Percentiles rank a stretch among this genome's conserved stretches.
Conservation (phyloP, 306 rosid species). For the Quercus berberidifolia region DNA sequence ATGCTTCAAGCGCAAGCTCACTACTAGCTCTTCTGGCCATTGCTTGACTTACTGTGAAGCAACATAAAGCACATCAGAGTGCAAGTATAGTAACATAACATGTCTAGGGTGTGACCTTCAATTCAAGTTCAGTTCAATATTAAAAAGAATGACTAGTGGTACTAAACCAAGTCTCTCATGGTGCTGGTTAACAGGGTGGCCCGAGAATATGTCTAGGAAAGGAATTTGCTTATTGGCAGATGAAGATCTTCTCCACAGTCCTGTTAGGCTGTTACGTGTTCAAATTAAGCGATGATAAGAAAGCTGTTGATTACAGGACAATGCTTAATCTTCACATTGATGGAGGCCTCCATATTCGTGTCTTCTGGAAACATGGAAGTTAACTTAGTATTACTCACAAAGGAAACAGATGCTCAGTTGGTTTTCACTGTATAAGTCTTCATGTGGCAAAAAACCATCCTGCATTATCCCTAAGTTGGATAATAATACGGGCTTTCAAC, state of each 20-base stretch:
- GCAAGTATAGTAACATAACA: no score
- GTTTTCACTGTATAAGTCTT: no score
- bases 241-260: constrained; percentile 71
- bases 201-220: constrained; percentile 81
- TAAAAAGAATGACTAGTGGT: not conserved
- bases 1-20: not conserved
- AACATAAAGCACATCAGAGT: no score
- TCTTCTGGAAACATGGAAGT: constrained; percentile 30
- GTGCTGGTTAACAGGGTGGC: constrained; percentile 56
- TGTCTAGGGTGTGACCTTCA: not conserved
- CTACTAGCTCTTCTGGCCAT: not conserved
- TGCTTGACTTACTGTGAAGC: no score
- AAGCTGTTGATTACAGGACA: constrained; percentile 57
- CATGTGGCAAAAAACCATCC: no score
- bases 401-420: no score
- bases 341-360: constrained; percentile 61
- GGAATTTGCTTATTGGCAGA: constrained; percentile 83
- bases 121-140: not conserved
- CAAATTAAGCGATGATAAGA: constrained; percentile 53
- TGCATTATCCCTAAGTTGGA: no score
- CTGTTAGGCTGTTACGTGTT: constrained; percentile 48
- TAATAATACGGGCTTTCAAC: no score
- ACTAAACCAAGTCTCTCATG: not conserved
- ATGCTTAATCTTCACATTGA: constrained; percentile 77
- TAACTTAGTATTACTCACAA: not conserved